phyloP scores from a whole-genome alignment of 306 rosid species.

The Medicago lupulina region DNA sequence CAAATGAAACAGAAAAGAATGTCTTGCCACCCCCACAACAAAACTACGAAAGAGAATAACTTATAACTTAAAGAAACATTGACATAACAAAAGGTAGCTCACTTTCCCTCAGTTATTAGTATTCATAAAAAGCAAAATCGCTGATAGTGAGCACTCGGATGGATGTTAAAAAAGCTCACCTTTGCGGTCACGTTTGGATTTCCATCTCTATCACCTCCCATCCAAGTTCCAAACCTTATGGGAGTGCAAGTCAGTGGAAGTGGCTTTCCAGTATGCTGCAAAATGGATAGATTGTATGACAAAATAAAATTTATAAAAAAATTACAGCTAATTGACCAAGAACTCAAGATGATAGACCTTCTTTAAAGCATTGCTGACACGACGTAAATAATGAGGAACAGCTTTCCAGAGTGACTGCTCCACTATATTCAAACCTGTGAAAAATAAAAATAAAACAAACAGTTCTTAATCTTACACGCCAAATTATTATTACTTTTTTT shows the following conservation, averaged over 20 bases:
- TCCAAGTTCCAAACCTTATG: constrained; percentile 94
- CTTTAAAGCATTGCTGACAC: constrained; percentile 94
- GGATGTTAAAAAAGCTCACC: constrained; percentile 51
- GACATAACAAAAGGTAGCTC: too few species aligned
- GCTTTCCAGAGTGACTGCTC: constrained; percentile 99
- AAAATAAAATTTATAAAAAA: constrained; percentile 32
- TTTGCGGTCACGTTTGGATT: constrained; percentile 93
- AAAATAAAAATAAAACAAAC: constrained; percentile 33
- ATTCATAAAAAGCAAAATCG: neutral
- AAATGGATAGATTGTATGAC: neutral
- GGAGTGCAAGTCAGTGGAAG: constrained; percentile 96
- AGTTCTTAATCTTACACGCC: neutral
- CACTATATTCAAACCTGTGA: constrained; percentile 87
- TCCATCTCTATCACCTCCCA: constrained; percentile 99
- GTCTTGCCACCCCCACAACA: too few species aligned
- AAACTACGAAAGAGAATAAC: too few species aligned
- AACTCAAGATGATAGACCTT: constrained; percentile 59
- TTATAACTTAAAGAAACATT: too few species aligned
- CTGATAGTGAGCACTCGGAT: constrained; percentile 18
- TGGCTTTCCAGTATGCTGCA: constrained; percentile 90
- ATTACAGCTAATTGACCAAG: constrained; percentile 35
- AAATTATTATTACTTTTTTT: constrained; percentile 25
- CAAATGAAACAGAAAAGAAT: too few species aligned
- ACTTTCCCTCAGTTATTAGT: too few species aligned
- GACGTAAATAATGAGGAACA: constrained; percentile 91